phyloP scores from a whole-genome alignment of 176 grass and related monocot species.

The Tillandsia fasciculata region DNA sequence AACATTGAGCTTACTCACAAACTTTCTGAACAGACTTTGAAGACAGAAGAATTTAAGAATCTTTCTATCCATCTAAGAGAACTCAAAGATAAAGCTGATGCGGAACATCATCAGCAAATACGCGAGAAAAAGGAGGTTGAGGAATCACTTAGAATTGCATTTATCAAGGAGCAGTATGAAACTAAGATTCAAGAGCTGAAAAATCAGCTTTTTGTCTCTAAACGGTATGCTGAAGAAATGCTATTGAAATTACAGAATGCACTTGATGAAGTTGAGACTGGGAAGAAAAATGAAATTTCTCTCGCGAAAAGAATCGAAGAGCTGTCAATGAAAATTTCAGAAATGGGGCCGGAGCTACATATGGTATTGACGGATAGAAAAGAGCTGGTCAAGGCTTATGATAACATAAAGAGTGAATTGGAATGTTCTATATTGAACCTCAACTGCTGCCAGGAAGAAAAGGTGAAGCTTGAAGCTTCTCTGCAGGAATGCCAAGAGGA shows the following conservation, averaged over 20 bases:
- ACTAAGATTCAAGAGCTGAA: conserved; percentile 91
- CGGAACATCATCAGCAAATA: conserved; percentile 18
- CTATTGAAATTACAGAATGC: conserved; percentile 86
- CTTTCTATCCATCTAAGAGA: conserved; percentile 78
- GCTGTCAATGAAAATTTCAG: conserved; percentile 66
- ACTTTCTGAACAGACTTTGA: conserved; percentile 79
- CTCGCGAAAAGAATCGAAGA: conserved; percentile 90
- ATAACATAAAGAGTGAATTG: conserved; percentile 66
- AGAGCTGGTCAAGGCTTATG: conserved; percentile 78
- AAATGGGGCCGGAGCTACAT: conserved; percentile 71
- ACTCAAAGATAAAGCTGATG: conserved; percentile 80
- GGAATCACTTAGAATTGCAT: conserved; percentile 84
- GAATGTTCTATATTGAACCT: conserved; percentile 74
- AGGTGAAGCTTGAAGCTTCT: conserved; percentile 58
- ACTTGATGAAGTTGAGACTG: conserved; percentile 81
- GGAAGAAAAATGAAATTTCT: conserved; percentile 81
- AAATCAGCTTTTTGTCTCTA: conserved; percentile 59
- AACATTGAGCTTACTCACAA: conserved; percentile 62
- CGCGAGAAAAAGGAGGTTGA: conserved; percentile 65
- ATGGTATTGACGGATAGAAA: conserved; percentile 63
- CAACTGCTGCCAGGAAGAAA: conserved; percentile 93
- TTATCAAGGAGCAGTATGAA: conserved; percentile 97
- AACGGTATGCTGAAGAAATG: conserved; percentile 98
- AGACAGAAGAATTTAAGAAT: conserved; percentile 85
- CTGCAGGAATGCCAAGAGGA: conserved; percentile 83